Evolutionary conservation across 1,284 basidiomycete species (phyloP).

Genomic region (Microbotryum violaceum): DNA sequence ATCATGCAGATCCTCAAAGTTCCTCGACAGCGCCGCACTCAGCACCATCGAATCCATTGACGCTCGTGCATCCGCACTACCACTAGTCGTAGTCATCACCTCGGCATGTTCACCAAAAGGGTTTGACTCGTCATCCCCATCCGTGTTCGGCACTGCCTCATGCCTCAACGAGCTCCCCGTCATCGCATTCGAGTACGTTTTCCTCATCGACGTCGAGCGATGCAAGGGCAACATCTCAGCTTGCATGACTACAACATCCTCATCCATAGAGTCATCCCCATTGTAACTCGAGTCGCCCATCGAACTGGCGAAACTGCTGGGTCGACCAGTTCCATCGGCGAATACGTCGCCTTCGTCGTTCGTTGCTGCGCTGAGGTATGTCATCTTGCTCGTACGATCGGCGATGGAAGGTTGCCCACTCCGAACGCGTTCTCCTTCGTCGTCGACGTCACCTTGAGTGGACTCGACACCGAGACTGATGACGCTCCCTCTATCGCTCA

Average conservation of each 20-base stretch:
- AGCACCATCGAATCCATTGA: conserved; percentile 24
- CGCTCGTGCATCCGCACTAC: conserved; percentile 14
- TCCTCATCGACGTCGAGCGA: not conserved
- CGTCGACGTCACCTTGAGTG: not conserved
- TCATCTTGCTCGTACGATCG: not conserved
- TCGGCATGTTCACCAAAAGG: not conserved
- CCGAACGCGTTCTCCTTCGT: not conserved
- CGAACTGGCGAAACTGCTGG: not conserved
- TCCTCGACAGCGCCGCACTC: conserved; percentile 11
- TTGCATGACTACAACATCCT: not conserved
- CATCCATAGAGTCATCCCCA: not conserved
- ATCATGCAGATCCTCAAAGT: conserved; percentile 10
- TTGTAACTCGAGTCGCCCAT: conserved; percentile 2
- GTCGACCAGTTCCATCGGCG: not conserved
- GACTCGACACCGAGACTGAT: not conserved
- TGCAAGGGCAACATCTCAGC: not conserved
- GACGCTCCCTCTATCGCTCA: not conserved
- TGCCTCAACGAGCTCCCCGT: not conserved
- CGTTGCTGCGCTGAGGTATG: conserved; percentile 3
- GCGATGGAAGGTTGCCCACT: not conserved
- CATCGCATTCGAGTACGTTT: not conserved
- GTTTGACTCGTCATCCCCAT: not conserved
- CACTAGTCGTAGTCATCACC: not conserved
- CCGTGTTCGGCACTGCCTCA: conserved; percentile 6
- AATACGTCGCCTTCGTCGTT: not conserved